Conservation (phyloP, 148 eudicot genomes). For the Vaccinium darrowii region DNA sequence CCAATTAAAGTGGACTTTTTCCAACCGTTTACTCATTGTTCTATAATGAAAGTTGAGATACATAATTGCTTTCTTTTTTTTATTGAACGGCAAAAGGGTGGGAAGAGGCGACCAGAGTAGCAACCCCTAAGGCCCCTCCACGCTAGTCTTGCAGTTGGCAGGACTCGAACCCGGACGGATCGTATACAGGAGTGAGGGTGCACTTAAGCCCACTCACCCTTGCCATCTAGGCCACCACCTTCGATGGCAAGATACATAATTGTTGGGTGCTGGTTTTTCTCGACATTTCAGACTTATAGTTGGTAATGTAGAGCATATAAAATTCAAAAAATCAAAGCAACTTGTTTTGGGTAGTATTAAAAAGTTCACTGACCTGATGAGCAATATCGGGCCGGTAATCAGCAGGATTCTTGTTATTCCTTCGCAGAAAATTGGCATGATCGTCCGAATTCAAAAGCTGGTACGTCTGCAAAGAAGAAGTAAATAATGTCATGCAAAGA, state of each 20-base stretch:
- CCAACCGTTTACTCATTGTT: neutral
- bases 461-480: constrained; percentile 48
- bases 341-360: neutral
- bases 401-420: constrained; percentile 69
- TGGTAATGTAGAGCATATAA: neutral
- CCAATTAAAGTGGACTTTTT: neutral
- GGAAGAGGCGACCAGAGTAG: no score
- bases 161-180: no score
- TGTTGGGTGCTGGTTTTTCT: neutral
- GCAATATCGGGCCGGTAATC: constrained; percentile 93
- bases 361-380: constrained; percentile 62
- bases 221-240: no score
- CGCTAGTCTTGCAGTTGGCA: no score
- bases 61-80: no score
- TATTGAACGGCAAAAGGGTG: no score
- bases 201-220: no score
- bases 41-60: neutral
- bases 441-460: constrained; percentile 84
- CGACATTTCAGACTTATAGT: neutral
- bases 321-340: neutral
- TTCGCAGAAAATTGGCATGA: constrained; percentile 67
- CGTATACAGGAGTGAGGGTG: no score
- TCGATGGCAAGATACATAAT: neutral
- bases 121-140: no score
- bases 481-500: neutral